Base-by-base conservation (phyloP, 805 yeast species). In the Metschnikowia sp. region DNA sequence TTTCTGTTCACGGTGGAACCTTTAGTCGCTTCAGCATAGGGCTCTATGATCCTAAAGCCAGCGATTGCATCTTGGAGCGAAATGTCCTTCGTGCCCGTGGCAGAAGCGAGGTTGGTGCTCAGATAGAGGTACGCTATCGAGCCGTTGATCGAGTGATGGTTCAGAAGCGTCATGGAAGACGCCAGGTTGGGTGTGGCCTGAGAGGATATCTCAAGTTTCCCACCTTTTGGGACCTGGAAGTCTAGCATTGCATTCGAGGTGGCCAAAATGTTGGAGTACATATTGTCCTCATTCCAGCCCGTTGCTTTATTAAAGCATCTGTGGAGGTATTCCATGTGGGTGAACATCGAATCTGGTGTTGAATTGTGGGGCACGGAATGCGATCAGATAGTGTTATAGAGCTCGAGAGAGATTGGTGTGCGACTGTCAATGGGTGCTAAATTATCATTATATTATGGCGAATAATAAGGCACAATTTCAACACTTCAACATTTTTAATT, bases 301-400 rank as follows among this genome's bases (percentile, higher is more conserved):
- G 95, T 83, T 22, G 84, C 64, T 34, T 72, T 66, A 63, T 84
- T 79, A 68, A 87, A 92, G 55, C 87, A 79, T 65, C 78, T 75
- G 56, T 84, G 84, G 31, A 92, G 78, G 64, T 84, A 86, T 57
- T 92, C 96, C 96, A 92, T 89, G 69, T 86, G 91, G 37, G 81
- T 77, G 51, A 83, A 72, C 97, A 89, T 89, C 22, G 22, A 22
- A 2, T 22, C 15, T 22, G 22, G 22, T 4, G 22, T 6, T 22
- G 6, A 22, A 22, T 22, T 22, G 22, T 22, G 22, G 22, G 22
- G 22, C 22, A 4, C 6, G 22, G 6, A 22, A 22, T 22, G 22
- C 22, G 22, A 2, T 22, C 2, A 22, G 22, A 22, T 6, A 4
- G 22, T 4, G 22, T 6, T 22, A 4, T 22, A 3, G 2, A 6